These are phyloP conservation scores for Boletus reticulatus DNA, from an alignment of 768 basidiomycete genomes.

Conservation along the genomic window DNA sequence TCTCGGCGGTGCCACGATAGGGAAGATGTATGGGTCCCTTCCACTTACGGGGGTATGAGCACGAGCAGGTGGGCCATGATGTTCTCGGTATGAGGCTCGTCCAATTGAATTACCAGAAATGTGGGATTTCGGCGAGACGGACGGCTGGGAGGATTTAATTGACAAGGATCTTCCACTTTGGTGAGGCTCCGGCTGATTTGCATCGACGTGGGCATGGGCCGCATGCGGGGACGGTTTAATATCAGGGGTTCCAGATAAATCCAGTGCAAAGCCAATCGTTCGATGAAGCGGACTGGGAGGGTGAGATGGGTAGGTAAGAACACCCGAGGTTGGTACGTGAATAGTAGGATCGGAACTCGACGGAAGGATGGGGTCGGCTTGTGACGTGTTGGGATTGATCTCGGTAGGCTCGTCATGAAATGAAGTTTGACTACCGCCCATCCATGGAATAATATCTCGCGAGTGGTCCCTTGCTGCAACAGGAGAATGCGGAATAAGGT, in stretches of 20 bases:
- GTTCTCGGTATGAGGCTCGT: conserved; percentile 20
- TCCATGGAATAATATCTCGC: conserved; percentile 4
- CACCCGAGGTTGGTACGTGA: neutral
- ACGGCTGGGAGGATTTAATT: conserved; percentile 12
- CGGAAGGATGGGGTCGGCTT: neutral
- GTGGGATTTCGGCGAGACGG: conserved; percentile 12
- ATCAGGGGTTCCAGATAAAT: neutral
- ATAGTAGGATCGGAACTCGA: neutral
- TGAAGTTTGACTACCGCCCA: conserved; percentile 10
- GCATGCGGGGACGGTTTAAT: neutral
- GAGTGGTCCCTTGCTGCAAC: conserved; percentile 10
- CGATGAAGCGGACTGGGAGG: neutral
- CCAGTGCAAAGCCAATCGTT: neutral
- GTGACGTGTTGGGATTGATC: neutral
- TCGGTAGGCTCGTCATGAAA: conserved; percentile 16
- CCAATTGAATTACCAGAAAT: conserved; percentile 17
- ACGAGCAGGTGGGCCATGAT: conserved; percentile 16
- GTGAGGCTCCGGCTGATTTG: neutral
- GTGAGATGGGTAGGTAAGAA: neutral
- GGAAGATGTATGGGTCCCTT: no score
- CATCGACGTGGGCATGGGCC: neutral
- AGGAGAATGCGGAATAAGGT: conserved; percentile 17
- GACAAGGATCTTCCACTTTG: conserved; percentile 11
- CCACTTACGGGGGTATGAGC: conserved; percentile 4
- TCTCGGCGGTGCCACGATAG: conserved; percentile 2